Conservation (phyloP, 1,284 basidiomycete species). For the Cutaneotrichosporon spelunceum region DNA sequence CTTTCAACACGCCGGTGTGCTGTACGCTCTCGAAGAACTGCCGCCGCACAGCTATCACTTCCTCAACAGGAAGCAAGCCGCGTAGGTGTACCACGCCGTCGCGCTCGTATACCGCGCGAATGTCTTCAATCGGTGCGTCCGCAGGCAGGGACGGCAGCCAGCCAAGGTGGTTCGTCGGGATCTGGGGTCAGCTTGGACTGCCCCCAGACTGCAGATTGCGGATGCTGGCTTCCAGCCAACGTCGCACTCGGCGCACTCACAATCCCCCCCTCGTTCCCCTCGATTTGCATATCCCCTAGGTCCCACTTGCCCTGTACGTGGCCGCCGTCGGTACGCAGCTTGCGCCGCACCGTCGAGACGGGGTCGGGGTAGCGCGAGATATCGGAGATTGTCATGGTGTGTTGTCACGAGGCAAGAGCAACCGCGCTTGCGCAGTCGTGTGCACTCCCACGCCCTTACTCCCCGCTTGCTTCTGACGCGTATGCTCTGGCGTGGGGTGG, state of each 20-base stretch:
- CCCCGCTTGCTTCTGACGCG: not conserved
- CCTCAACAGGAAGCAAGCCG: conserved; percentile 13
- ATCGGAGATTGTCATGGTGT: conserved; percentile 14
- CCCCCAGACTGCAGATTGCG: not conserved
- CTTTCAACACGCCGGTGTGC: conserved; percentile 15
- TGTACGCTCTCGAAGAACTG: conserved; percentile 19
- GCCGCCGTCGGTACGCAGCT: conserved; percentile 13
- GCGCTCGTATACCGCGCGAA: conserved; percentile 19
- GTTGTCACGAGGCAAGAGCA: not conserved
- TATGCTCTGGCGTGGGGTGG: not conserved
- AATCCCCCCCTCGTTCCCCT: conserved; percentile 22
- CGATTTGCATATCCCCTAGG: conserved; percentile 14
- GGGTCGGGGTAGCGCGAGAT: conserved; percentile 18
- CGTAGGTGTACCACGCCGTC: conserved; percentile 24
- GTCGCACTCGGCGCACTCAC: conserved; percentile 7
- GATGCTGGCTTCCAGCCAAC: not conserved
- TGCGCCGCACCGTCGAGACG: not conserved
- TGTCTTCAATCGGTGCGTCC: conserved; percentile 16
- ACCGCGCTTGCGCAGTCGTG: not conserved
- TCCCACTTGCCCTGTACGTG: conserved; percentile 8
- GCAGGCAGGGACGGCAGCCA: conserved; percentile 23
- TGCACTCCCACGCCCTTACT: not conserved
- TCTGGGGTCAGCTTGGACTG: conserved; percentile 9
- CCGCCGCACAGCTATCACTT: conserved; percentile 8
- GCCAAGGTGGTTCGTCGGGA: conserved; percentile 16